Evolutionary conservation across 495 filamentous ascomycete genomes (phyloP).

Genomic region (Penicillium robsamsonii): DNA sequence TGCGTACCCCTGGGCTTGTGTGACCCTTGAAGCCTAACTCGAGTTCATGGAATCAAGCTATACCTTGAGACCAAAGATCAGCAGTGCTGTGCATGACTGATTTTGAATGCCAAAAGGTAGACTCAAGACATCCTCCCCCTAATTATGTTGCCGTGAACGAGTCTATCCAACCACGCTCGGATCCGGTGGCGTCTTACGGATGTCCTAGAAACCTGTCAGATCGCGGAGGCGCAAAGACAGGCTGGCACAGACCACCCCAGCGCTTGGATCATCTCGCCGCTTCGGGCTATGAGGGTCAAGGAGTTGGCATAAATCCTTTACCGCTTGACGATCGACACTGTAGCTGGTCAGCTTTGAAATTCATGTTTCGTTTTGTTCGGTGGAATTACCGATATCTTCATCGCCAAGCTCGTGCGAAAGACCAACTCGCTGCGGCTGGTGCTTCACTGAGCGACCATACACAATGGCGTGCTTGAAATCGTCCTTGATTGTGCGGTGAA

Average conservation of each 20-base stretch:
- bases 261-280: slow-evolving; percentile 32
- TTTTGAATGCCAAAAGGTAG: slow-evolving; percentile 24
- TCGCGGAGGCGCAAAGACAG: slow-evolving; percentile 15
- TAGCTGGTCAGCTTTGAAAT: slow-evolving; percentile 36
- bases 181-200: slow-evolving; percentile 32
- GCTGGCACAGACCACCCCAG: slow-evolving; percentile 31
- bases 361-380: not conserved
- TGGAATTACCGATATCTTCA: slow-evolving; percentile 88
- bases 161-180: slow-evolving; percentile 32
- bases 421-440: slow-evolving; percentile 95
- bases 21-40: slow-evolving; percentile 12
- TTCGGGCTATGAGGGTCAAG: slow-evolving; percentile 29
- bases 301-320: slow-evolving; percentile 45
- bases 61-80: slow-evolving; percentile 16
- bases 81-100: slow-evolving; percentile 17
- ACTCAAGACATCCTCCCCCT: slow-evolving; percentile 25
- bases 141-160: slow-evolving; percentile 34
- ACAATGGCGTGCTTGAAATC: slow-evolving; percentile 95
- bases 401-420: slow-evolving; percentile 88
- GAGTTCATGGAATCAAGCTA: slow-evolving; percentile 7
- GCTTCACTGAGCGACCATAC: slow-evolving; percentile 96
- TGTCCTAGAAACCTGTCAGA: slow-evolving; percentile 30
- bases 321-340: slow-evolving; percentile 94
- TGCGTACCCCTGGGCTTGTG: slow-evolving; percentile 10
- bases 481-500: slow-evolving; percentile 93